A percentile compares a stretch with the other conserved stretches of the same genome.
phyloP scores from a whole-genome alignment of 1,284 basidiomycete genomes.

The Tylopilus orsonianus region DNA sequence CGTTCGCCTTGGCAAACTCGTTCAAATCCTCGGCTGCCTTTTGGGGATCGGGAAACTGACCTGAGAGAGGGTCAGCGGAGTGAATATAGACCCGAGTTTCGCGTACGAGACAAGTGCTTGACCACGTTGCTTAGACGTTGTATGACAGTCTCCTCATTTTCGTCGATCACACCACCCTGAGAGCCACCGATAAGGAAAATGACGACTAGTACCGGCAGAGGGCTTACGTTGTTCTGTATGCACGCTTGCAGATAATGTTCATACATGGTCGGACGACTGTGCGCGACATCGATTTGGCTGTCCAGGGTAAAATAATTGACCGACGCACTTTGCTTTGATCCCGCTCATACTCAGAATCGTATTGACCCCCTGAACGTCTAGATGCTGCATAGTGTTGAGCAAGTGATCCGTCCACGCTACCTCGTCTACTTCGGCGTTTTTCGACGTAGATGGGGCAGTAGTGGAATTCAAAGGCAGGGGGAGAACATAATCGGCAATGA shows the following conservation, averaged over 20 bases:
- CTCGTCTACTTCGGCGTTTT: constrained; percentile 68
- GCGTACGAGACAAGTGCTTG: constrained; percentile 59
- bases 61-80: constrained; percentile 33
- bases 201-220: not conserved
- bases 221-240: constrained; percentile 76
- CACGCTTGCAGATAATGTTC: constrained; percentile 70
- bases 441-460: constrained; percentile 42
- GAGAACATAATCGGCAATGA: constrained; percentile 74
- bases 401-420: constrained; percentile 84
- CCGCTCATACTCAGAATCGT: constrained; percentile 63
- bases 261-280: constrained; percentile 62
- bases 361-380: constrained; percentile 65
- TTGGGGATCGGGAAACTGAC: constrained; percentile 63
- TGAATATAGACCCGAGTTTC: constrained; percentile 7
- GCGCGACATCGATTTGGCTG: constrained; percentile 1
- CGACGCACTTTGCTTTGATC: constrained; percentile 52
- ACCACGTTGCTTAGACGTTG: constrained; percentile 54
- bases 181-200: constrained; percentile 14
- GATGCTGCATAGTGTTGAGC: constrained; percentile 68
- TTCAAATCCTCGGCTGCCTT: constrained; percentile 80
- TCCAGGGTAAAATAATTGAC: not conserved
- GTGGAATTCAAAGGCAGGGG: constrained; percentile 63
- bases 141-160: constrained; percentile 66
- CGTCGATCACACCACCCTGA: constrained; percentile 85
- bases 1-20: constrained; percentile 85